Base-by-base conservation (phyloP, 345 rosid species). In the Stellera chamaejasme region DNA sequence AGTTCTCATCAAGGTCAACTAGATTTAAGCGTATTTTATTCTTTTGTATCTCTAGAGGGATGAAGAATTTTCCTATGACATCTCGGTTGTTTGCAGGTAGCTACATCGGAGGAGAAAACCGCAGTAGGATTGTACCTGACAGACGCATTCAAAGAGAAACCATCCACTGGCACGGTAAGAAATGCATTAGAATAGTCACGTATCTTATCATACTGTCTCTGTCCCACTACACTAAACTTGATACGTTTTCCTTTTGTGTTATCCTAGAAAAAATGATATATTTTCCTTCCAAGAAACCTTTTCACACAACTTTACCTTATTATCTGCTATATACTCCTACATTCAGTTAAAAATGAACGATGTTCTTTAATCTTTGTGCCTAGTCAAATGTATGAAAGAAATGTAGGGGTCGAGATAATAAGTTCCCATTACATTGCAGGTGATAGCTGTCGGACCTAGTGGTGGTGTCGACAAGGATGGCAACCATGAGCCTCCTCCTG, bases 51-150 rank as follows among this genome's bases (percentile, higher is more conserved):
- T 32, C 39, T 32, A 8, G 5, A 32, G 39, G 5, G 2, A 32
- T 32, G 0, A 32, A 32, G 39, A 32, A 32, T 32, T 1, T 13
- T 4, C 36, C 26, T 63, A 28, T 45, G 11, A 46, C 23, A 25
- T 57, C 28, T 41, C 32, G 52, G 55, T 58, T 75, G 60, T 64
- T 58, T 75, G 60, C 66, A 93, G 99, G 76, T 94, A 52, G 92
- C 87, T 49, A 87, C 80, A 70, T 92, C 95, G 2, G 95, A 94
- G 82, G 85, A 80, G 77, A 87, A 80, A 72, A 94, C 97, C 62
- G 80, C 97, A 14, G 97, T 96, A 64, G 99, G 97, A 45, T 69
- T 94, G 81, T 62, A 87, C 62, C 64, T 93, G 69, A 82, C 97
- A 2, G 90, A 80, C 69, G 83, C 95, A 45, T 73, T 77, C 75